Conservation (phyloP, 106 monocot species). For the Ottelia alismoides region DNA sequence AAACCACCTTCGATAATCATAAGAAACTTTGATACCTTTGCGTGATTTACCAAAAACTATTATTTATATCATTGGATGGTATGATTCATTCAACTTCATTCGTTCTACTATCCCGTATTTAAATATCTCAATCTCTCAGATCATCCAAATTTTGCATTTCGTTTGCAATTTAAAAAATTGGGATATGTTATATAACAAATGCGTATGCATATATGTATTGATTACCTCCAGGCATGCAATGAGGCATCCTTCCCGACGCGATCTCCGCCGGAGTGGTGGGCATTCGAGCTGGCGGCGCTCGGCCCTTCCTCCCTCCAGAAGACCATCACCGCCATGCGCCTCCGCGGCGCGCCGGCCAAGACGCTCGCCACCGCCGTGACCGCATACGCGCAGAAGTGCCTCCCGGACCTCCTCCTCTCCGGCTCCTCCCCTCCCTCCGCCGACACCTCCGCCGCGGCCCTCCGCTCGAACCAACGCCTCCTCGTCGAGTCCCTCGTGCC, state of each 20-base stretch:
- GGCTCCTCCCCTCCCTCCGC: not conserved
- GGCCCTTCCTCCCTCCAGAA: constrained; percentile 27
- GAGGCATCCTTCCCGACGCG: constrained; percentile 47
- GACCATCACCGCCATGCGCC: constrained; percentile 34
- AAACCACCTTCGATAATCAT: too few species aligned
- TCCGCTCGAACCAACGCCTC: not conserved
- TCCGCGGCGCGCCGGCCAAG: constrained; percentile 25
- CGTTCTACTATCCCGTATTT: too few species aligned
- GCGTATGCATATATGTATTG: too few species aligned
- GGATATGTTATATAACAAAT: too few species aligned
- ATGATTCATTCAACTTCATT: too few species aligned
- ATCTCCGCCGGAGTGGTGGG: constrained; percentile 73
- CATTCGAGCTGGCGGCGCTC: constrained; percentile 34
- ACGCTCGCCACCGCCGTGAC: constrained; percentile 28
- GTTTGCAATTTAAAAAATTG: too few species aligned
- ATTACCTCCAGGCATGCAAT: constrained; percentile 46
- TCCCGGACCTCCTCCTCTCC: constrained; percentile 26
- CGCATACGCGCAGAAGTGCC: constrained; percentile 32
- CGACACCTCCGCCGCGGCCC: constrained; percentile 12
- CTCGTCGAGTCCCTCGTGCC: constrained; percentile 14
- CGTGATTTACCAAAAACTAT: too few species aligned
- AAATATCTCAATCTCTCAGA: too few species aligned
- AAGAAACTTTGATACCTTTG: too few species aligned
- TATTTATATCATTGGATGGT: too few species aligned
- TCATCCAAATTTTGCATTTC: too few species aligned